These are phyloP conservation scores for Carex pumila DNA, from an alignment of 176 grass and related monocot genomes.

Conservation along the genomic window DNA sequence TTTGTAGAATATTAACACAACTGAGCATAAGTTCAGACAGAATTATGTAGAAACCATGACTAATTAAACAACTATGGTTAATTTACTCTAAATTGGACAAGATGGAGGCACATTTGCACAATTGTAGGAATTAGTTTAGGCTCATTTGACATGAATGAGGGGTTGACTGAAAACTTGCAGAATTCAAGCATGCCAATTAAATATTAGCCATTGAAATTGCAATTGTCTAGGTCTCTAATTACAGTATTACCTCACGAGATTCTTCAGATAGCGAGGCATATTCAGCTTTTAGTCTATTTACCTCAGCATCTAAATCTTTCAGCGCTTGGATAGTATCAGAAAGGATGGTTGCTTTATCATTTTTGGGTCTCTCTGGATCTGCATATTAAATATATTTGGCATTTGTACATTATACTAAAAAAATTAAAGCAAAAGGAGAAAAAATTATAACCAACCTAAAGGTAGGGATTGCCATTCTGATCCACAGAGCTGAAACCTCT, in stretches of 20 bases:
- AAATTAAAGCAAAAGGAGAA: not conserved
- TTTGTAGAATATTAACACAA: not conserved
- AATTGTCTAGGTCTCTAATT: conserved; percentile 21
- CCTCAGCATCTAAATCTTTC: conserved; percentile 68
- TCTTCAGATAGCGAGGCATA: conserved; percentile 70
- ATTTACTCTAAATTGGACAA: not conserved
- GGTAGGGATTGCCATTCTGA: not conserved
- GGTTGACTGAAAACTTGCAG: not conserved
- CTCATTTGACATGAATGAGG: not conserved
- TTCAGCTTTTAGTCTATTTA: conserved; percentile 79
- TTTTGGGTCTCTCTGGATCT: conserved; percentile 80
- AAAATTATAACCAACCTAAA: not conserved
- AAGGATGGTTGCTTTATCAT: conserved; percentile 81
- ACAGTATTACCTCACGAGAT: conserved; percentile 58
- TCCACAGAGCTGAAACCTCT: not conserved
- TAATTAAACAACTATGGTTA: not conserved
- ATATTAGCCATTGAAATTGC: conserved; percentile 3
- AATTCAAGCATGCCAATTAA: not conserved
- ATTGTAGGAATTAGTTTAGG: not conserved
- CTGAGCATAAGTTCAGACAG: not conserved
- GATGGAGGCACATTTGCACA: not conserved
- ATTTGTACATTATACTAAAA: not conserved
- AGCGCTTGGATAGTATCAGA: conserved; percentile 68
- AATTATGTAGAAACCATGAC: not conserved
- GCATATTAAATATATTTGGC: conserved; percentile 18